Percentiles rank a stretch among this genome's conserved stretches.
Evolutionary conservation across 23 red algal genomes (phyloP).

Genomic region (Chondrus crispus): DNA sequence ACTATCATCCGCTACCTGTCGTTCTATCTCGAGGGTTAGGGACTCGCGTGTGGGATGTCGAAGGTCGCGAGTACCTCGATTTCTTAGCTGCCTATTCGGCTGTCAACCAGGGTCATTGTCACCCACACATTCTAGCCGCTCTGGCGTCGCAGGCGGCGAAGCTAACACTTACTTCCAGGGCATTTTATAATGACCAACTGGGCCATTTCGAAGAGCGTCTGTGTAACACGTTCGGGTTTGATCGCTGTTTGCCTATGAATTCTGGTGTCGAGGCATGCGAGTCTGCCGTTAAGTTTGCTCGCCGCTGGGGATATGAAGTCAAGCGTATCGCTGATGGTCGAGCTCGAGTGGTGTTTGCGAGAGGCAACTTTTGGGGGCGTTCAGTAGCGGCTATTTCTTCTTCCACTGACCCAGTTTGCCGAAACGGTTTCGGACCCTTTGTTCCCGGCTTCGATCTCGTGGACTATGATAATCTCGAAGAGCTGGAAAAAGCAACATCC

Average conservation of each 20-base stretch:
- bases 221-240: constrained; percentile 77
- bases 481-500: constrained; percentile 62
- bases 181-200: constrained; percentile 91
- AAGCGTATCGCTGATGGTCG: constrained; percentile 77
- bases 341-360: constrained; percentile 80
- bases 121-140: constrained; percentile 82
- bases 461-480: constrained; percentile 74
- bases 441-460: constrained; percentile 78
- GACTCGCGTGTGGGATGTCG: constrained; percentile 82
- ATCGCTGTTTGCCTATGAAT: constrained; percentile 92
- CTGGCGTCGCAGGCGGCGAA: constrained; percentile 67
- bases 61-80: constrained; percentile 79
- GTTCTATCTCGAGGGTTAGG: constrained; percentile 76
- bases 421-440: constrained; percentile 90
- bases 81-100: constrained; percentile 92
- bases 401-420: constrained; percentile 60
- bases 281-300: constrained; percentile 93
- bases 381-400: constrained; percentile 84
- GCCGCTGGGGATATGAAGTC: constrained; percentile 94
- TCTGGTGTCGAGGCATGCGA: constrained; percentile 95
- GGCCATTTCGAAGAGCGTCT: constrained; percentile 67
- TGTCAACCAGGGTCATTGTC: constrained; percentile 96
- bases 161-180: constrained; percentile 92
- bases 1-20: constrained; percentile 96
- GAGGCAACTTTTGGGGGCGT: constrained; percentile 93